A percentile compares a stretch with the other conserved stretches of the same genome.
Conservation (phyloP, 345 rosid genomes). For the Streptanthus diversifolius region DNA sequence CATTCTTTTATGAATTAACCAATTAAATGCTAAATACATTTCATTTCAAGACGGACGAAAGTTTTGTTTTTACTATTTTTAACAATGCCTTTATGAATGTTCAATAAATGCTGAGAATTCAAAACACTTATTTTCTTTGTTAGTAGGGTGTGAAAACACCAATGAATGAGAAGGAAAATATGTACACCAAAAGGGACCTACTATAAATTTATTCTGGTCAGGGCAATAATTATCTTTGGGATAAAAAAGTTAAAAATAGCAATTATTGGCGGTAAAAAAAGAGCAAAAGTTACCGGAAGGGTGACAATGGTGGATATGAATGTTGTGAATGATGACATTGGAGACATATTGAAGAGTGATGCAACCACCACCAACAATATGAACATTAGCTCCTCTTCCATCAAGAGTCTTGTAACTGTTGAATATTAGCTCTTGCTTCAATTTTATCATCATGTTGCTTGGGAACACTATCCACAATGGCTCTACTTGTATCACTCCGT, state of each 20-base stretch:
- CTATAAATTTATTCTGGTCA: slow-evolving; percentile 14
- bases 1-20: slow-evolving; percentile 1
- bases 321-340: slow-evolving; percentile 84
- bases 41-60: not conserved
- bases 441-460: slow-evolving; percentile 68
- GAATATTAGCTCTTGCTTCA: slow-evolving; percentile 81
- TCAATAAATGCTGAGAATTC: slow-evolving; percentile 16
- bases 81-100: not conserved
- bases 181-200: slow-evolving; percentile 27
- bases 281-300: slow-evolving; percentile 53
- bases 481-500: slow-evolving; percentile 81
- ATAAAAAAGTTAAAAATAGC: not conserved
- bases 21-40: slow-evolving; percentile 13
- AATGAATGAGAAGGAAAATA: slow-evolving; percentile 22
- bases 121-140: not conserved
- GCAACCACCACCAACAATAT: slow-evolving; percentile 92
- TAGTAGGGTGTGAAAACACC: slow-evolving; percentile 29
- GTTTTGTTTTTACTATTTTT: not conserved
- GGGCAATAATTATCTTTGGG: not conserved
- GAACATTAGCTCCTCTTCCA: slow-evolving; percentile 95
- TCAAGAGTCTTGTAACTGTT: slow-evolving; percentile 93
- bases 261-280: not conserved
- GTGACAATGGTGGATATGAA: slow-evolving; percentile 85
- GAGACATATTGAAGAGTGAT: slow-evolving; percentile 83
- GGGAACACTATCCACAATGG: slow-evolving; percentile 99